Conservation (phyloP, 2,329 filamentous ascomycete genomes). For the Xylariales sp. region DNA sequence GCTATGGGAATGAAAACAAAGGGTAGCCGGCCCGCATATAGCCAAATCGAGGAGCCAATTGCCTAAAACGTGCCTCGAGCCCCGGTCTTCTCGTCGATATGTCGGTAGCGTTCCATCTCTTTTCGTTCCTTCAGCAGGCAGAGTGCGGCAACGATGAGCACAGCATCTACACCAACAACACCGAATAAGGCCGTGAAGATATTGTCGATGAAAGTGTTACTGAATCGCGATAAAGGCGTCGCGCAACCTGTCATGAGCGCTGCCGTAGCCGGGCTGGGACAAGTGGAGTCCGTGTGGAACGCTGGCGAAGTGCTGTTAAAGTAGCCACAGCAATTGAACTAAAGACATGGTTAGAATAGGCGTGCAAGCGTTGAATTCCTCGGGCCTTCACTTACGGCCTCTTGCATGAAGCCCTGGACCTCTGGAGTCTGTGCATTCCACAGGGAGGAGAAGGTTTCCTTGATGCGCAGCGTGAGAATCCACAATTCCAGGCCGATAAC, state of each 20-base stretch:
- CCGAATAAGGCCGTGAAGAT: conserved; percentile 86
- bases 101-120: conserved; percentile 80
- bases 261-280: conserved; percentile 76
- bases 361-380: background rate
- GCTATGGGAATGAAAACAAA: background rate
- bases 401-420: conserved; percentile 77
- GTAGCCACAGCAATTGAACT: conserved; percentile 87
- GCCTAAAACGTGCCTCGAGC: conserved; percentile 61
- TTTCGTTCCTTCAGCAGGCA: conserved; percentile 84
- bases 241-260: conserved; percentile 78
- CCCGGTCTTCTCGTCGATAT: conserved; percentile 84
- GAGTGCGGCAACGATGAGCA: conserved; percentile 76
- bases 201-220: conserved; percentile 77
- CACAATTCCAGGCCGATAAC: conserved; percentile 75
- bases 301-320: conserved; percentile 76
- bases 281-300: conserved; percentile 76
- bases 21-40: background rate
- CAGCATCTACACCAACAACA: conserved; percentile 76
- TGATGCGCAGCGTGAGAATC: conserved; percentile 78
- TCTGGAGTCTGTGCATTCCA: conserved; percentile 68
- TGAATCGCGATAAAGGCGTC: conserved; percentile 72
- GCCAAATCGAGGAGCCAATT: conserved; percentile 1
- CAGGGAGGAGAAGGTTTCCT: conserved; percentile 68
- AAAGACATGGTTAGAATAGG: conserved; percentile 41
- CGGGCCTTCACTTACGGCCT: conserved; percentile 62